Evolutionary conservation across 2,329 filamentous ascomycete species (phyloP), one percentile per base, ranked within the genome.

Genomic region (Xylaria sp.): DNA sequence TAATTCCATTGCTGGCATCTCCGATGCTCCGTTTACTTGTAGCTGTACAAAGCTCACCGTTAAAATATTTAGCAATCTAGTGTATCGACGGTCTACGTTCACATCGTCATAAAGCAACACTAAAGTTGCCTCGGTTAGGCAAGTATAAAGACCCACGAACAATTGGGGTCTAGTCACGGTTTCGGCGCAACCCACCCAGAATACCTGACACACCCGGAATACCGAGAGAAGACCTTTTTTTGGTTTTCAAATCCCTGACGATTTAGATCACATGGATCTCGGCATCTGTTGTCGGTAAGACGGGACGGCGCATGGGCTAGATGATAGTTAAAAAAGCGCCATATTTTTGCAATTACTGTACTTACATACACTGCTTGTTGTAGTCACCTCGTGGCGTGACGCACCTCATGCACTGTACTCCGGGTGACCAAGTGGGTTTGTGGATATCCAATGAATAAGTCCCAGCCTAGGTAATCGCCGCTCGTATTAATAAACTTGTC

Each of bases 381-480:
- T 47, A n/a, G 42, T 47, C 42, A 47, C 42, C 42, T 47, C 42
- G 42, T 47, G 42, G 17, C 17, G n/a, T 47, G 42, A 47, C 17
- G 17, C 42, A n/a, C 42, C 6, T 19, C 42, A 17, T 19, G 17
- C 17, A 17, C n/a, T 47, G 5, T 17, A 19, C 42, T 8, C 4
- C 17, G n/a, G 4, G 7, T 47, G 42, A 32, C 32, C 5, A 30
- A 53, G 7, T 14, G 39, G 17, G 30, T 14, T 39, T 21, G 32
- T 56, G 54, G 32, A 5, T 56, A n/a, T 21, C 8, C 36, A n/a
- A 58, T 47, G n/a, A 58, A 32, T 30, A 21, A 7, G 21, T 30
- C 45, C 39, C 19, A 47, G 32, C 47, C 39, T 47, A 27, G 24
- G 24, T 27, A 58, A 58, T 47, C 55, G 39, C 39, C 39, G 55